phyloP scores from a whole-genome alignment of 2,329 filamentous ascomycete genomes.

The Paraphaeosphaeria sporulosa region DNA sequence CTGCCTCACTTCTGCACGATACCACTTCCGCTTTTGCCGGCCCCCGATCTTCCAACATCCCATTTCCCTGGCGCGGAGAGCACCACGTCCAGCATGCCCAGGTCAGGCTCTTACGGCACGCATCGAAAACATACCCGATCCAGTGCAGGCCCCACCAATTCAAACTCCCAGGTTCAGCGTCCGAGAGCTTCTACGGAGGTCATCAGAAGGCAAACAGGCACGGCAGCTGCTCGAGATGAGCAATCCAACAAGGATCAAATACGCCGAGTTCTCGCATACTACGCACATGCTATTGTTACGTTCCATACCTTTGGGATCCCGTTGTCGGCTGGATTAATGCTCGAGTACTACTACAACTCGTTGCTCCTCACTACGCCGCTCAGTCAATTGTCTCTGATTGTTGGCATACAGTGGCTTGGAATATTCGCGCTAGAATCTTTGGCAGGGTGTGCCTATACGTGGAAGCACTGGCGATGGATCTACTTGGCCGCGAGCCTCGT shows the following conservation, averaged over 20 bases:
- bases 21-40: too few relatives aligned
- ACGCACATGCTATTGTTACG: conserved; percentile 31
- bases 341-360: conserved; percentile 34
- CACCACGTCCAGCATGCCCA: conserved; percentile 1
- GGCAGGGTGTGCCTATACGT: conserved; percentile 15
- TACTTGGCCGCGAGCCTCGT: conserved; percentile 3
- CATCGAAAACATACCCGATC: neutral
- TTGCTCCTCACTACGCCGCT: conserved; percentile 13
- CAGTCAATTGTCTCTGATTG: conserved; percentile 17
- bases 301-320: conserved; percentile 36
- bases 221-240: conserved; percentile 1
- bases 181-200: neutral
- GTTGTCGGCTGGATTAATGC: conserved; percentile 31
- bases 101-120: neutral
- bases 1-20: neutral
- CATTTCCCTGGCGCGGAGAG: neutral
- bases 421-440: conserved; percentile 20
- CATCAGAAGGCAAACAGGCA: neutral
- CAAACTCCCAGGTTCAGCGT: neutral
- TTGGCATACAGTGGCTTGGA: conserved; percentile 23
- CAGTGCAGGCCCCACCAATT: neutral
- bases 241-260: conserved; percentile 3
- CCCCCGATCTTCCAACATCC: too few relatives aligned
- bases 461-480: conserved; percentile 4
- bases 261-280: conserved; percentile 18